These are phyloP conservation scores for Pseudofabraea citricarpa DNA, from an alignment of 2,329 filamentous ascomycete species.

Conservation along the genomic window DNA sequence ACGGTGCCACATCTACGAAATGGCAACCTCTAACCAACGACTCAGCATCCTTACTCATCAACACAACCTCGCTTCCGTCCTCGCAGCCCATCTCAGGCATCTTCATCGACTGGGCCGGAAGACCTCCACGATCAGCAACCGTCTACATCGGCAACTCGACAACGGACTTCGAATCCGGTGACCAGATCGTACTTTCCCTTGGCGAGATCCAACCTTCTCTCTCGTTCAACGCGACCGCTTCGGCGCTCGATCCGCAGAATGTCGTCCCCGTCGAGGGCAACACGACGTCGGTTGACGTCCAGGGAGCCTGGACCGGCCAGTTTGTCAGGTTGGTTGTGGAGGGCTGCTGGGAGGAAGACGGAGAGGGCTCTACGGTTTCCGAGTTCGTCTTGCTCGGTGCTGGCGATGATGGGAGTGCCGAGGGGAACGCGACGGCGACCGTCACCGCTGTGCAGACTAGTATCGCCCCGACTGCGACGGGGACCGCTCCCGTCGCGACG, in stretches of 20 bases:
- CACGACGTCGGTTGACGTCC: constrained; percentile 19
- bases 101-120: constrained; percentile 55
- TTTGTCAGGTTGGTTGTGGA: constrained; percentile 37
- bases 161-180: constrained; percentile 8
- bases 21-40: constrained; percentile 58
- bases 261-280: constrained; percentile 25
- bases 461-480: neutral
- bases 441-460: neutral
- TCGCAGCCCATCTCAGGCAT: constrained; percentile 42
- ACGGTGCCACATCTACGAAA: constrained; percentile 60
- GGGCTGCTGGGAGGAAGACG: constrained; percentile 38
- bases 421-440: neutral
- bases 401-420: neutral
- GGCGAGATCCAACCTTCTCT: constrained; percentile 16
- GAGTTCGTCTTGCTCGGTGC: constrained; percentile 40
- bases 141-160: constrained; percentile 45
- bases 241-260: constrained; percentile 5
- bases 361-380: constrained; percentile 44
- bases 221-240: constrained; percentile 17
- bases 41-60: constrained; percentile 51
- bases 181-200: constrained; percentile 14
- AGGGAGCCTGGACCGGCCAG: constrained; percentile 23
- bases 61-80: constrained; percentile 31
- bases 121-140: constrained; percentile 47
- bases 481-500: neutral